Conservation (phyloP, 805 yeast genomes). For the Trichomonascus vanleenenianus region DNA sequence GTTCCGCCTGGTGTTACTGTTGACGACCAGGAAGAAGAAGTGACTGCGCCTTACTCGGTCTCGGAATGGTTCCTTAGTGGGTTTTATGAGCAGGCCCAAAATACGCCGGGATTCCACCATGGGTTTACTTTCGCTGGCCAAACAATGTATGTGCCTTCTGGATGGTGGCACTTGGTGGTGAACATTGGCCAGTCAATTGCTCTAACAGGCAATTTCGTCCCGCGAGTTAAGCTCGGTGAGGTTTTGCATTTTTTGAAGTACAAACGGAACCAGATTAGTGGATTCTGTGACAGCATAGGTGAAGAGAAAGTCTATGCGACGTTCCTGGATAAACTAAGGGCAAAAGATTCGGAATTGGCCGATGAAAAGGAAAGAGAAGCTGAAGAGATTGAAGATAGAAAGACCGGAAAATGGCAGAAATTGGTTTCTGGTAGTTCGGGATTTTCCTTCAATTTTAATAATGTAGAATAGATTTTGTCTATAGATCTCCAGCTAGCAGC, state of each 20-base stretch:
- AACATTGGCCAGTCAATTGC: conserved; percentile 65
- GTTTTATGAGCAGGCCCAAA: conserved; percentile 49
- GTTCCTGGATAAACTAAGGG: not conserved
- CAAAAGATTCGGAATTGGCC: not conserved
- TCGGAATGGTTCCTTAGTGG: conserved; percentile 90
- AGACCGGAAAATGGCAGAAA: not conserved
- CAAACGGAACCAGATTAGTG: conserved; percentile 67
- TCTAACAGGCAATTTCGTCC: conserved; percentile 83
- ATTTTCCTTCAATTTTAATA: not conserved
- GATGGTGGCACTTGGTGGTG: conserved; percentile 97
- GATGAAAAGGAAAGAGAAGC: not conserved
- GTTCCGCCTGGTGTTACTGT: conserved; percentile 90
- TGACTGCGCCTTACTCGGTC: conserved; percentile 83
- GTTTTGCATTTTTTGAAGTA: conserved; percentile 61
- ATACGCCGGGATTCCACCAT: conserved; percentile 41
- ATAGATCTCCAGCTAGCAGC: too few species aligned
- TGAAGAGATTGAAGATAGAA: conserved; percentile 1
- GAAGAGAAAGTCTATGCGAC: conserved; percentile 14
- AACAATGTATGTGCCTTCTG: conserved; percentile 84
- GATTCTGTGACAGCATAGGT: conserved; percentile 38
- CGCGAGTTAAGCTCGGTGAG: conserved; percentile 48
- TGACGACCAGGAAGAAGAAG: conserved; percentile 64
- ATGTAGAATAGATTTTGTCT: not conserved
- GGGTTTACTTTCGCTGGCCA: conserved; percentile 78
- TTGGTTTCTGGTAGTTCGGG: not conserved